Percentiles rank a stretch among this genome's conserved stretches.
These are phyloP conservation scores for Heliosperma pusillum DNA, from an alignment of 148 eudicot species.

Conservation along the genomic window DNA sequence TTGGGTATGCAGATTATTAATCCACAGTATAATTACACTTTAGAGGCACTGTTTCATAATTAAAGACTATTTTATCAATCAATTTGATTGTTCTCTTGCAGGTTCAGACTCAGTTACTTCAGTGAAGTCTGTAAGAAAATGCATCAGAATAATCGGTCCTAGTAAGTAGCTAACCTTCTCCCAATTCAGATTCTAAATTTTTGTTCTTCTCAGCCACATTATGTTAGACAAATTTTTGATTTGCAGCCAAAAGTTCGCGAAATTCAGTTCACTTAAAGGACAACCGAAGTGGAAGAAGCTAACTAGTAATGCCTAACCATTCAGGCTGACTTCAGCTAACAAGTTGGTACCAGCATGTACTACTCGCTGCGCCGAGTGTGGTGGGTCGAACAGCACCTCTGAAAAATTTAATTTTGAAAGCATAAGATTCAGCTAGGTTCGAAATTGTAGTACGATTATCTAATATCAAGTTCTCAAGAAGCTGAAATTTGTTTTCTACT, in stretches of 20 bases:
- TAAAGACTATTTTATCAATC: not conserved
- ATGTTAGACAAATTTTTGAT: not conserved
- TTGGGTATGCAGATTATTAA: not conserved
- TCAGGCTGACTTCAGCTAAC: constrained; percentile 21
- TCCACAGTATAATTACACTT: too few species aligned
- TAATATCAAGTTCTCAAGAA: too few species aligned
- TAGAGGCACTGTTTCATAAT: constrained; percentile 8
- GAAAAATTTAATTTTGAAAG: too few species aligned
- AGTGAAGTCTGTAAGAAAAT: constrained; percentile 58
- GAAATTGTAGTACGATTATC: too few species aligned
- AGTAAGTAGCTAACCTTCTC: constrained; percentile 35
- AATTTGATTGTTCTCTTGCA: constrained; percentile 23
- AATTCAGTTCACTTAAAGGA: constrained; percentile 20
- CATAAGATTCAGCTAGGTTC: too few species aligned
- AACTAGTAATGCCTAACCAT: constrained; percentile 14
- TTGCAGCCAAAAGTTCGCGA: constrained; percentile 48
- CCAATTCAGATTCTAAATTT: not conserved
- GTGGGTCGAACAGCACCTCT: too few species aligned
- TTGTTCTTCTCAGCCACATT: not conserved
- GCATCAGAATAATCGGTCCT: constrained; percentile 62
- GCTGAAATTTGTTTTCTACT: too few species aligned
- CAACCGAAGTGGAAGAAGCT: constrained; percentile 23
- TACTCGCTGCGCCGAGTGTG: too few species aligned
- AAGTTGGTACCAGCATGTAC: not conserved
- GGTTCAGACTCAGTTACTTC: constrained; percentile 57